Percentiles rank a stretch among this genome's conserved stretches.
Evolutionary conservation across 2,329 filamentous ascomycete species (phyloP).

Genomic region (Elsinoe fawcettii): DNA sequence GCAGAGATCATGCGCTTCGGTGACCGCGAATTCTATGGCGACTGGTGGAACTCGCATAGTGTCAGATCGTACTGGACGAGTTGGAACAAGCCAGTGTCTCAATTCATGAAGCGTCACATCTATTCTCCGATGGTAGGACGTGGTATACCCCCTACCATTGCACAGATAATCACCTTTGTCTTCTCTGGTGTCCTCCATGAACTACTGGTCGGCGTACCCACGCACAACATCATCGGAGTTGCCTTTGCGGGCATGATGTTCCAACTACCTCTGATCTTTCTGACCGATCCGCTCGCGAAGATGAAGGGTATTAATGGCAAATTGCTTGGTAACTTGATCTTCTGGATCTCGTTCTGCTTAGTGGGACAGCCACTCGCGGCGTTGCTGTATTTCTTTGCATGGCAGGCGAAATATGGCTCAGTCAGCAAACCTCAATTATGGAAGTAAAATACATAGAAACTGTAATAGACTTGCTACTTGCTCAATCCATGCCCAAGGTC

Average conservation of each 20-base stretch:
- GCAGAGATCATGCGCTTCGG: conserved; percentile 86
- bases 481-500: background rate
- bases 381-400: conserved; percentile 92
- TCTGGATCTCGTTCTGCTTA: conserved; percentile 94
- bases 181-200: conserved; percentile 88
- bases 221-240: conserved; percentile 65
- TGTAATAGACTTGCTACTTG: background rate
- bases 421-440: conserved; percentile 19
- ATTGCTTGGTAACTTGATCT: conserved; percentile 83
- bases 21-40: conserved; percentile 89
- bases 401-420: conserved; percentile 88
- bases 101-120: conserved; percentile 92
- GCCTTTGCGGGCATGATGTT: conserved; percentile 92
- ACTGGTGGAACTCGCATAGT: conserved; percentile 94
- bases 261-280: conserved; percentile 77
- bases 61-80: conserved; percentile 86
- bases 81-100: conserved; percentile 97
- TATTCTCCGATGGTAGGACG: conserved; percentile 81
- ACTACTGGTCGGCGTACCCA: conserved; percentile 84
- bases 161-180: conserved; percentile 76
- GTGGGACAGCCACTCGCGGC: conserved; percentile 91
- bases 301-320: conserved; percentile 67
- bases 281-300: conserved; percentile 73
- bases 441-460: conserved; percentile 1
- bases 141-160: conserved; percentile 63